These are phyloP conservation scores for Wickerhamomyces hampshirensis DNA, from an alignment of 805 yeast species.

Conservation along the genomic window DNA sequence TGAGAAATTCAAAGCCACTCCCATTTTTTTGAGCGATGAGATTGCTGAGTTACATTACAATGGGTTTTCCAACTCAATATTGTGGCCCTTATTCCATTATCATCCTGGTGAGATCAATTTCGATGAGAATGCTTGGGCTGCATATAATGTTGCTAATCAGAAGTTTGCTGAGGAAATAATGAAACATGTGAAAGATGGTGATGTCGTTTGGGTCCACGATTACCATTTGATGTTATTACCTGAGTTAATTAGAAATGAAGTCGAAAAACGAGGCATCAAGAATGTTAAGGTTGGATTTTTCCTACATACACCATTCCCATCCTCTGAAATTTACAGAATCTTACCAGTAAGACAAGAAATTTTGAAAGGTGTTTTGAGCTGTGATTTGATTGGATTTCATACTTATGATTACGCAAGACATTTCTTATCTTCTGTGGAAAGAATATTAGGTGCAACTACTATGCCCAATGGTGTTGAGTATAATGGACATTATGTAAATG, in stretches of 20 bases:
- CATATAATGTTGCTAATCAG: slow-evolving; percentile 88
- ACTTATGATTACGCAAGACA: slow-evolving; percentile 99
- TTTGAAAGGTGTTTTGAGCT: slow-evolving; percentile 83
- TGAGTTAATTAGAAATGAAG: slow-evolving; percentile 67
- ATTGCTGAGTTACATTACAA: slow-evolving; percentile 95
- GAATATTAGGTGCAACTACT: slow-evolving; percentile 77
- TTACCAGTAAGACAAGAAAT: slow-evolving; percentile 94
- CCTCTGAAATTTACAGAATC: slow-evolving; percentile 92
- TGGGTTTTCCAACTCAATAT: slow-evolving; percentile 89
- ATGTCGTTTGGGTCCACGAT: slow-evolving; percentile 96
- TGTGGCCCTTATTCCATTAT: slow-evolving; percentile 98
- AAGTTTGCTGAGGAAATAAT: slow-evolving; percentile 75
- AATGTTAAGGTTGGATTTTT: slow-evolving; percentile 86
- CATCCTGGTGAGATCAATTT: slow-evolving; percentile 99
- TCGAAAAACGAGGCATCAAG: slow-evolving; percentile 38
- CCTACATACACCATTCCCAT: slow-evolving; percentile 96
- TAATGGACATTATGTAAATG: slow-evolving; percentile 68
- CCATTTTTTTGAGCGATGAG: slow-evolving; percentile 82
- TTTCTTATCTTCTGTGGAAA: slow-evolving; percentile 82
- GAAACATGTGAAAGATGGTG: slow-evolving; percentile 68
- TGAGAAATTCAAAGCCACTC: slow-evolving; percentile 81
- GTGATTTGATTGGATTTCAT: slow-evolving; percentile 95
- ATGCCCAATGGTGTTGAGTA: slow-evolving; percentile 87
- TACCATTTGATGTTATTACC: slow-evolving; percentile 96
- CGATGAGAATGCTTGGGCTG: slow-evolving; percentile 97